These are phyloP conservation scores for Lepidium campestre DNA, from an alignment of 441 rosid species.

Conservation along the genomic window DNA sequence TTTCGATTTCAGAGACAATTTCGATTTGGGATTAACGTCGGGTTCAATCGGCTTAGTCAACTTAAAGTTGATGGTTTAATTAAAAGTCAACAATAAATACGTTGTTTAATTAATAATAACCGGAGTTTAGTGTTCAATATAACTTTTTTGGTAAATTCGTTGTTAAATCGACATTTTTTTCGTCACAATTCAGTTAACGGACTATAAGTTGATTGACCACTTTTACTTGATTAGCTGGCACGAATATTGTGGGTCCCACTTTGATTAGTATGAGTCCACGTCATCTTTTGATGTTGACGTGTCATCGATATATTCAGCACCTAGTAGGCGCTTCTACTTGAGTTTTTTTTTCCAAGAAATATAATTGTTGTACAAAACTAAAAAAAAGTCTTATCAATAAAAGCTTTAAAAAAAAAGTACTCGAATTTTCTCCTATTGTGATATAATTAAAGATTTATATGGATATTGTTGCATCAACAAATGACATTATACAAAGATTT, in stretches of 20 bases:
- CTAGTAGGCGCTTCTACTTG: neutral
- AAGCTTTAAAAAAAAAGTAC: neutral
- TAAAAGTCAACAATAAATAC: no score
- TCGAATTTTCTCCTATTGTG: neutral
- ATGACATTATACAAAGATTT: slow-evolving; percentile 6
- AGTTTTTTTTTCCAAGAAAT: neutral
- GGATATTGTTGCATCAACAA: slow-evolving; percentile 21
- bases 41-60: no score
- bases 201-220: neutral
- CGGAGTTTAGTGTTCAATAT: no score
- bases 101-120: no score
- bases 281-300: neutral
- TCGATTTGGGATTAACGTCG: no score
- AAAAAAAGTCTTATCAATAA: neutral
- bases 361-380: neutral
- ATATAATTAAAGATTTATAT: neutral
- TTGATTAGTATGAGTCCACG: neutral
- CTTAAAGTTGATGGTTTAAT: no score
- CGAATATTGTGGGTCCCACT: neutral
- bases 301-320: neutral
- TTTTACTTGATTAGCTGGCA: neutral
- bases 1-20: no score
- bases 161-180: no score
- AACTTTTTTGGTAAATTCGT: no score
- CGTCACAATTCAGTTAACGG: no score